These are phyloP conservation scores for Penicillium tannophilum DNA, from an alignment of 495 filamentous ascomycete species.

Conservation along the genomic window DNA sequence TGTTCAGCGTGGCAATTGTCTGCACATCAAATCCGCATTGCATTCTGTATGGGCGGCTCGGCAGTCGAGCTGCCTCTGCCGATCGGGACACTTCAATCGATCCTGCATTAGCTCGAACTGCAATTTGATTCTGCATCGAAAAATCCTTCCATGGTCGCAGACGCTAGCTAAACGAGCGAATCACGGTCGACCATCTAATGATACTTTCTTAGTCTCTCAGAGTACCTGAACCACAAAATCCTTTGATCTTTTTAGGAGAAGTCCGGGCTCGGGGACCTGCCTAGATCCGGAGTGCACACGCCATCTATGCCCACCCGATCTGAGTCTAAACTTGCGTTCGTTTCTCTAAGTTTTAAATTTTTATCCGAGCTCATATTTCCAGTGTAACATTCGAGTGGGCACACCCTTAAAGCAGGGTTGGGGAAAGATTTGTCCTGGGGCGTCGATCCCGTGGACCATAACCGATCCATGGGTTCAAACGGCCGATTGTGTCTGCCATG, in stretches of 20 bases:
- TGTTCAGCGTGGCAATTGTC: slow-evolving; percentile 11
- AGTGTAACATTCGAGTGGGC: background rate
- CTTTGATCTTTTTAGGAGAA: background rate
- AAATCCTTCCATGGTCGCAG: background rate
- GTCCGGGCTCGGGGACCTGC: background rate
- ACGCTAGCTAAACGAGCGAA: background rate
- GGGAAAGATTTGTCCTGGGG: slow-evolving; percentile 1
- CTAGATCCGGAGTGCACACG: slow-evolving; percentile 7
- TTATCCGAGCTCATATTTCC: background rate
- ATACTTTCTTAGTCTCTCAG: slow-evolving; percentile 2
- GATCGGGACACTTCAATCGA: slow-evolving; percentile 1
- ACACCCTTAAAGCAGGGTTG: background rate
- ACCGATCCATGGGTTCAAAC: slow-evolving; percentile 1
- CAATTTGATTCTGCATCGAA: slow-evolving; percentile 1
- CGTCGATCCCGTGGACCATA: slow-evolving; percentile 1
- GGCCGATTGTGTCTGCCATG: slow-evolving; percentile 1
- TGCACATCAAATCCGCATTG: background rate
- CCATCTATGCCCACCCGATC: background rate
- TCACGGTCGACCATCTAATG: background rate
- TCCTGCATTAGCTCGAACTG: background rate
- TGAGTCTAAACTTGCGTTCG: background rate
- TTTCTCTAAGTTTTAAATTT: background rate
- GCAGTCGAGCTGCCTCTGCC: background rate
- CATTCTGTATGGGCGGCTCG: background rate
- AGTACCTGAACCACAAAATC: slow-evolving; percentile 5